phyloP scores from a whole-genome alignment of 768 basidiomycete species.

The Boletus edulis region DNA sequence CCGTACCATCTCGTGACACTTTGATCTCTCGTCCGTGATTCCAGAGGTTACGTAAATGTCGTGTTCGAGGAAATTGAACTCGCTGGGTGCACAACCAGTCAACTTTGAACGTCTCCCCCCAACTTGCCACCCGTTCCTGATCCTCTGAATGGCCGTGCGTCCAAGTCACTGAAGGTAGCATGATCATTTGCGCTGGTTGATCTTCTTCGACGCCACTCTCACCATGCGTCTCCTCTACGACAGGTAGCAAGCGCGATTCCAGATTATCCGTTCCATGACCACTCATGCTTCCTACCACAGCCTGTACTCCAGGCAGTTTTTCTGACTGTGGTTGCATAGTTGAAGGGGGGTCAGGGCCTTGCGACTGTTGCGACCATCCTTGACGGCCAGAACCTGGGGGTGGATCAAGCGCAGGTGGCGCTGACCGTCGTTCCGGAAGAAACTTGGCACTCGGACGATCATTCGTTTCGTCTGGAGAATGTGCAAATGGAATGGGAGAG shows the following conservation, averaged over 20 bases:
- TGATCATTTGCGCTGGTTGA: not conserved
- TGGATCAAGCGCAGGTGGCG: conserved; percentile 52
- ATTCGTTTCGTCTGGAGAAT: conserved; percentile 2
- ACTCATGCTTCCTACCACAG: conserved; percentile 15
- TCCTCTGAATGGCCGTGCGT: not conserved
- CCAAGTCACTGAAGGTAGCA: not conserved
- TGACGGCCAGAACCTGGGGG: conserved; percentile 18
- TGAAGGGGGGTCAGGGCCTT: not conserved
- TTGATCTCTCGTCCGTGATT: conserved; percentile 82
- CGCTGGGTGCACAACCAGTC: conserved; percentile 76
- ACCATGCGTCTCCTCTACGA: conserved; percentile 20
- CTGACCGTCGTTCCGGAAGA: conserved; percentile 34
- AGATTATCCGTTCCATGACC: conserved; percentile 17
- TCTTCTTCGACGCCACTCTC: conserved; percentile 16
- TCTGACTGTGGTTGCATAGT: conserved; percentile 39
- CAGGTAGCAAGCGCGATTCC: conserved; percentile 15
- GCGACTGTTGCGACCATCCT: not conserved
- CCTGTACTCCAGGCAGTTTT: conserved; percentile 37
- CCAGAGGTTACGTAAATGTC: conserved; percentile 89
- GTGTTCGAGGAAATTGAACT: conserved; percentile 72
- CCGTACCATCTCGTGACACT: conserved; percentile 88
- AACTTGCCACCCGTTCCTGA: conserved; percentile 34
- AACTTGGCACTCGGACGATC: not conserved
- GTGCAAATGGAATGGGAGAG: conserved; percentile 32
- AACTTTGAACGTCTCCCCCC: conserved; percentile 81